phyloP scores from a whole-genome alignment of 495 filamentous ascomycete species.

The Aspergillus asperescens region DNA sequence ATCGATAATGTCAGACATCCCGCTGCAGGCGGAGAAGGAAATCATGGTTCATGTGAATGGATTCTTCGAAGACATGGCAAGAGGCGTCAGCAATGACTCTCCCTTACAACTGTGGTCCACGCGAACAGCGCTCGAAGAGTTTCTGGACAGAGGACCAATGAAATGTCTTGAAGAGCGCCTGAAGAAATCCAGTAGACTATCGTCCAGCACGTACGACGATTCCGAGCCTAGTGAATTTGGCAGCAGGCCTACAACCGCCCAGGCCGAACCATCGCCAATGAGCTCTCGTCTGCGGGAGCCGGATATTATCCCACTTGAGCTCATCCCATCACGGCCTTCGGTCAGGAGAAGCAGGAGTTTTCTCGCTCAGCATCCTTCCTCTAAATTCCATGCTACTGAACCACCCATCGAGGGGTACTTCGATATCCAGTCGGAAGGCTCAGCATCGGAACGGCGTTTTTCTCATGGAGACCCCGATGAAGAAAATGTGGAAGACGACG shows the following conservation, averaged over 20 bases:
- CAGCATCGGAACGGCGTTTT: not conserved
- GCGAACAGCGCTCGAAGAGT: slow-evolving; percentile 46
- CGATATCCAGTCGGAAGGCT: slow-evolving; percentile 15
- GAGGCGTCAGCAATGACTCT: slow-evolving; percentile 36
- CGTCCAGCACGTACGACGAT: slow-evolving; percentile 24
- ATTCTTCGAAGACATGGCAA: slow-evolving; percentile 52
- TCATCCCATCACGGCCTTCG: slow-evolving; percentile 17
- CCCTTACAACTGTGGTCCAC: slow-evolving; percentile 52
- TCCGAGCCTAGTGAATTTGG: slow-evolving; percentile 34
- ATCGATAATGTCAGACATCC: slow-evolving; percentile 33
- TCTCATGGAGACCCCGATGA: slow-evolving; percentile 1
- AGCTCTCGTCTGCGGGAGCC: slow-evolving; percentile 11
- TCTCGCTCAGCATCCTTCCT: slow-evolving; percentile 19
- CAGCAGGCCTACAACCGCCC: slow-evolving; percentile 26
- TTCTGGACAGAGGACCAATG: slow-evolving; percentile 28
- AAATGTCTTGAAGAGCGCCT: slow-evolving; percentile 30
- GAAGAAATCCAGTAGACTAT: slow-evolving; percentile 19
- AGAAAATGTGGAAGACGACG: not conserved
- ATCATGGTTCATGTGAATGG: slow-evolving; percentile 57
- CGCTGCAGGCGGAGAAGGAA: slow-evolving; percentile 42
- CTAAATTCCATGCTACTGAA: slow-evolving; percentile 34
- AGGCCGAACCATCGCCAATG: not conserved
- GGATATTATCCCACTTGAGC: slow-evolving; percentile 6
- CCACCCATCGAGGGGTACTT: slow-evolving; percentile 23
- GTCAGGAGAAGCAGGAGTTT: slow-evolving; percentile 27